Evolutionary conservation across 345 rosid genomes (phyloP).

Genomic region (Lumnitzera racemosa): DNA sequence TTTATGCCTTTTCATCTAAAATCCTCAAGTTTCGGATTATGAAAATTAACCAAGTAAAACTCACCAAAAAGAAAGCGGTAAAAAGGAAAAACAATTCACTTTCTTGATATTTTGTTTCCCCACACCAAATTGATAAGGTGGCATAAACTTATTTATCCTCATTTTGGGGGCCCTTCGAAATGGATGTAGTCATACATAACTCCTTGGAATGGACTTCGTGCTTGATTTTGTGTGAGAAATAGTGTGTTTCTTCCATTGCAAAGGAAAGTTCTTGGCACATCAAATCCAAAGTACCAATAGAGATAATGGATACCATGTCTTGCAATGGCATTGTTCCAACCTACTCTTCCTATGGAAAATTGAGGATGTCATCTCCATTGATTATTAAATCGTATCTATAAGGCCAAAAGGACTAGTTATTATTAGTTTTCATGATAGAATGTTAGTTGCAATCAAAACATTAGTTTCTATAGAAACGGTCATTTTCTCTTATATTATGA

Average conservation of each 20-base stretch:
- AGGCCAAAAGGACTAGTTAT: no score
- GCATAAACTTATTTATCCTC: no score
- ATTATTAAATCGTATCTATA: constrained; percentile 9
- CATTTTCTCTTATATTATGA: no score
- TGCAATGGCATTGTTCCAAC: constrained; percentile 37
- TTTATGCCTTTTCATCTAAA: no score
- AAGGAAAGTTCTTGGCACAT: constrained; percentile 11
- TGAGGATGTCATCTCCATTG: constrained; percentile 2
- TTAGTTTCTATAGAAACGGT: no score
- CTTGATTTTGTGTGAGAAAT: constrained; percentile 23
- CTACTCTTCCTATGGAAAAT: constrained; percentile 16
- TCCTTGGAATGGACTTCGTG: constrained; percentile 16
- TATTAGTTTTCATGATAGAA: no score
- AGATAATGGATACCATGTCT: constrained; percentile 35
- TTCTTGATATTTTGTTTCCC: no score
- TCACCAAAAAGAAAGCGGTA: no score
- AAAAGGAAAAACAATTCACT: no score
- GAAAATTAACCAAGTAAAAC: no score
- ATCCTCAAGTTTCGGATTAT: no score
- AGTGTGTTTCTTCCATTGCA: constrained; percentile 15
- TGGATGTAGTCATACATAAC: constrained; percentile 40
- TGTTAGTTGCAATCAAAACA: background rate
- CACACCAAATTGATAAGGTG: no score
- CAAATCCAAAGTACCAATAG: constrained; percentile 21
- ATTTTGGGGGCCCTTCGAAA: constrained; percentile 19